Conservation (phyloP, 192 early-diverging fungal species). For the Rhizophagus sp. region DNA sequence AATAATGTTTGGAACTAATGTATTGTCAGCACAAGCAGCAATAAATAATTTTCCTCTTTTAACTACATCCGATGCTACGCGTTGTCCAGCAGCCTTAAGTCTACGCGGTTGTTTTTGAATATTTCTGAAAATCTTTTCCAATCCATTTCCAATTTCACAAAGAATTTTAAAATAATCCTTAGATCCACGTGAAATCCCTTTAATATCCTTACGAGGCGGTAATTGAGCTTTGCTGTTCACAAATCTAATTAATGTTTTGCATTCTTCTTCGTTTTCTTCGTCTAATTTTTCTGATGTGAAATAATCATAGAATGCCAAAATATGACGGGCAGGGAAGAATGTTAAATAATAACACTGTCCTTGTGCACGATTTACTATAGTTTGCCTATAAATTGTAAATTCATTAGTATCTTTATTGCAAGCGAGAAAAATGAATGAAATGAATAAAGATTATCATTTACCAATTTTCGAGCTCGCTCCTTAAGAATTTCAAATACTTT, state of each 20-base stretch:
- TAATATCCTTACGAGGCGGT: background rate
- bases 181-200: background rate
- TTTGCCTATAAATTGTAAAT: background rate
- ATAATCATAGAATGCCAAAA: slow-evolving; percentile 28
- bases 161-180: background rate
- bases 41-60: slow-evolving; percentile 24
- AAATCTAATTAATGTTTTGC: background rate
- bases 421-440: no score
- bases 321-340: slow-evolving; percentile 22
- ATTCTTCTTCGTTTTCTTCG: background rate
- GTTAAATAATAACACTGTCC: slow-evolving; percentile 27
- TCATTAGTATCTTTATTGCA: background rate
- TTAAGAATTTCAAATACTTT: background rate
- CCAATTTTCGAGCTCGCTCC: background rate
- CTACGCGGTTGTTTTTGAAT: background rate
- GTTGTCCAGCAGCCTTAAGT: background rate
- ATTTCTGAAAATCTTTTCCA: background rate
- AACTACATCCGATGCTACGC: slow-evolving; percentile 12
- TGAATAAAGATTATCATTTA: background rate
- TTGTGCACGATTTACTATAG: background rate
- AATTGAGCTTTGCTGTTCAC: background rate
- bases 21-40: slow-evolving; percentile 22
- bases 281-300: slow-evolving; percentile 12
- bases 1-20: slow-evolving; percentile 13
- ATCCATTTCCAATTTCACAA: background rate